Evolutionary conservation across 192 early-diverging fungal genomes (phyloP).

Genomic region (Fimicolochytrium jonesii): DNA sequence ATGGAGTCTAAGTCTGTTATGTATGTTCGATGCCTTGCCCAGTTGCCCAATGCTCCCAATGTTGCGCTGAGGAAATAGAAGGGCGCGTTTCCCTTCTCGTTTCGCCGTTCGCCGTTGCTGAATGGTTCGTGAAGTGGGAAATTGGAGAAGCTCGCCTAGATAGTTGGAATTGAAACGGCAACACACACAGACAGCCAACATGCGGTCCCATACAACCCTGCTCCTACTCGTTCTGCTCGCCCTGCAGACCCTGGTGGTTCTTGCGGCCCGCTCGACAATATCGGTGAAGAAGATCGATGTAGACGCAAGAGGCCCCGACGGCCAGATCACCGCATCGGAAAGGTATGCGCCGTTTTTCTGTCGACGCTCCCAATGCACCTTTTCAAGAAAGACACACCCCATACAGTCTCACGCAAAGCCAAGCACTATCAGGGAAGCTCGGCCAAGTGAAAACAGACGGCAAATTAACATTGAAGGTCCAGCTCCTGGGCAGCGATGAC

Average conservation of each 20-base stretch:
- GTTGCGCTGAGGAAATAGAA: too few relatives aligned
- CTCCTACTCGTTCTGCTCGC: background rate
- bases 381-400: background rate
- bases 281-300: background rate
- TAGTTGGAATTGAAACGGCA: too few relatives aligned
- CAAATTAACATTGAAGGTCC: slow-evolving; percentile 1
- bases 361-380: background rate
- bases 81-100: too few relatives aligned
- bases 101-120: too few relatives aligned
- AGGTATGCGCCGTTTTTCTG: too few relatives aligned
- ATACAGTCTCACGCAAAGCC: background rate
- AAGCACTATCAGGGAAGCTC: background rate
- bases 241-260: background rate
- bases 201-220: too few relatives aligned
- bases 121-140: too few relatives aligned
- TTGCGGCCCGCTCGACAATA: background rate
- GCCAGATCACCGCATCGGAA: background rate
- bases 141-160: too few relatives aligned
- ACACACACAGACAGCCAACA: too few relatives aligned
- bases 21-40: background rate
- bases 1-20: too few relatives aligned
- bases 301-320: background rate
- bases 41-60: background rate
- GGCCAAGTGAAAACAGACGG: background rate
- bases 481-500: background rate